Evolutionary conservation across 495 filamentous ascomycete genomes (phyloP).

Genomic region (Glonium stellatum): DNA sequence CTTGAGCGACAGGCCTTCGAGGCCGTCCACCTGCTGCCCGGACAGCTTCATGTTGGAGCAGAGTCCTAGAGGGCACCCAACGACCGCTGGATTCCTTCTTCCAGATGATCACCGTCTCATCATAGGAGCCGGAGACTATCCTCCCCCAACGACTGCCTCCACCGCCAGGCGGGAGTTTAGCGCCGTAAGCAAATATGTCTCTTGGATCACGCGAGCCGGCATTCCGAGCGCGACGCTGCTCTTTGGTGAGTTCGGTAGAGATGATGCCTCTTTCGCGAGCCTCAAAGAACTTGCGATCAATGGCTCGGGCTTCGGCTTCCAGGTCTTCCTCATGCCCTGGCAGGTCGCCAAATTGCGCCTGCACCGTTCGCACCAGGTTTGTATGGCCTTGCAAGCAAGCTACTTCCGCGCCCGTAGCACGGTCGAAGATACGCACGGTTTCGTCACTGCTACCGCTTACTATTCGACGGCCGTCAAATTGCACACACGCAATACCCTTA

Average conservation of each 20-base stretch:
- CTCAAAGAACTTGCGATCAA: constrained; percentile 63
- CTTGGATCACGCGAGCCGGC: constrained; percentile 68
- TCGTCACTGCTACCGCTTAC: constrained; percentile 94
- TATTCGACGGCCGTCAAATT: constrained; percentile 94
- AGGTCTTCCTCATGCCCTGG: constrained; percentile 69
- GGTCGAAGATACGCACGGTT: constrained; percentile 89
- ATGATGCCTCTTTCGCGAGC: constrained; percentile 58
- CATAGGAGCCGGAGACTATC: constrained; percentile 93
- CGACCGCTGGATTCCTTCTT: constrained; percentile 70
- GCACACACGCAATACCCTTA: constrained; percentile 96
- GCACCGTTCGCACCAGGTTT: constrained; percentile 85
- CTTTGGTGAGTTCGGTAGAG: constrained; percentile 27
- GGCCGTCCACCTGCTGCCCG: constrained; percentile 37
- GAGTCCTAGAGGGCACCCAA: constrained; percentile 65
- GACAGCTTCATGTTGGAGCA: constrained; percentile 62
- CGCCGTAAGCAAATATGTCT: constrained; percentile 70
- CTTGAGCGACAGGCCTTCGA: constrained; percentile 15
- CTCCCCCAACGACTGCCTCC: constrained; percentile 78
- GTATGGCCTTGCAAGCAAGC: constrained; percentile 74
- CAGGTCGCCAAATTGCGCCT: constrained; percentile 87
- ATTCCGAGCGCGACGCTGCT: constrained; percentile 54
- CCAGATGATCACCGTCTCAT: constrained; percentile 94
- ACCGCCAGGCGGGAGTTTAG: constrained; percentile 79
- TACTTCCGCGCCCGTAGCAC: constrained; percentile 73
- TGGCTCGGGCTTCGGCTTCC: constrained; percentile 59